Percentiles rank a stretch among this genome's conserved stretches.
phyloP scores from a whole-genome alignment of 805 yeast species.

The Grigorovia yakushimaensis region DNA sequence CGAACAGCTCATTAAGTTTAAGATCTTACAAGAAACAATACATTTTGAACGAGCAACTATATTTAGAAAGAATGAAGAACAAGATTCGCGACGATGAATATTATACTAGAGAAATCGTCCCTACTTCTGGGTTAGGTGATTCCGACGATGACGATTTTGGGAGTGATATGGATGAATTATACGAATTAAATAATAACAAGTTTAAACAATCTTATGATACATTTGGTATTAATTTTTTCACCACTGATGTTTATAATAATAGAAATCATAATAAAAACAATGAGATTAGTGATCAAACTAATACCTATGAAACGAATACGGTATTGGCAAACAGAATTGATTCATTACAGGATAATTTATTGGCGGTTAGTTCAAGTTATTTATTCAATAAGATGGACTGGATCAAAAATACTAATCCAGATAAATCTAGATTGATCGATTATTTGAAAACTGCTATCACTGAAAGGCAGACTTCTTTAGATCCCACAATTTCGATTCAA shows the following conservation, averaged over 20 bases:
- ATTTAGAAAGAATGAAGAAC: slow-evolving; percentile 52
- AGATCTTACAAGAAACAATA: slow-evolving; percentile 22
- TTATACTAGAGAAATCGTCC: slow-evolving; percentile 55
- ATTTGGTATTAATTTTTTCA: slow-evolving; percentile 1
- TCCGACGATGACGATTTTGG: slow-evolving; percentile 24
- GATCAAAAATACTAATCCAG: slow-evolving; percentile 16
- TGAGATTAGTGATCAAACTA: slow-evolving; percentile 1
- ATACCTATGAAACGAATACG: neutral
- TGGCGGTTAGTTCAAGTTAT: slow-evolving; percentile 21
- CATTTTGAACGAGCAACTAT: slow-evolving; percentile 53
- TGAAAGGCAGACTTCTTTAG: neutral
- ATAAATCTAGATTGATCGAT: neutral
- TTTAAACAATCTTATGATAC: slow-evolving; percentile 8
- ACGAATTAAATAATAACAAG: slow-evolving; percentile 14
- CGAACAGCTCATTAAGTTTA: slow-evolving; percentile 2
- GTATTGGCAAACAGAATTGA: slow-evolving; percentile 3
- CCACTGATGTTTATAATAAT: neutral
- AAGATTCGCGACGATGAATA: slow-evolving; percentile 54
- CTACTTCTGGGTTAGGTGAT: slow-evolving; percentile 13
- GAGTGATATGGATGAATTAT: slow-evolving; percentile 5
- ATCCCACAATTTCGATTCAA: slow-evolving; percentile 3
- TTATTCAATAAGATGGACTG: slow-evolving; percentile 23
- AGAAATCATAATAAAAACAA: neutral
- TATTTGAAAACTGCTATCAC: neutral
- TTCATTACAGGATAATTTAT: slow-evolving; percentile 8